A percentile compares a stretch with the other conserved stretches of the same genome.
phyloP scores from a whole-genome alignment of 2,329 filamentous ascomycete genomes.

The Ceratocystis harringtonii region DNA sequence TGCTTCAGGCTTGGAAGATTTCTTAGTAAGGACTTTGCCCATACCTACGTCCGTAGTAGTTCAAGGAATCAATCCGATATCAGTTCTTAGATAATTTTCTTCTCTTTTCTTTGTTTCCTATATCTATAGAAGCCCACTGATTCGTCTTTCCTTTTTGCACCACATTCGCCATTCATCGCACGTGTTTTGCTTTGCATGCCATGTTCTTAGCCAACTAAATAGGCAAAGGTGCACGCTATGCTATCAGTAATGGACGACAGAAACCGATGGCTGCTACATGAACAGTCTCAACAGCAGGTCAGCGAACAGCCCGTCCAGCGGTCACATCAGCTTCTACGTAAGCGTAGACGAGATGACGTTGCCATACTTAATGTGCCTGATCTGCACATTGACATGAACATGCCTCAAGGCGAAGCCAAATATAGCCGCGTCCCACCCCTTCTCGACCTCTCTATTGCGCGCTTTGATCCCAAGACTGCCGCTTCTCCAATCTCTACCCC shows the following conservation, averaged over 20 bases:
- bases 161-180: no score
- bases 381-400: not conserved
- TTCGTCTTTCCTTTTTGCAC: not conserved
- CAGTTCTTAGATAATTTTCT: no score
- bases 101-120: no score
- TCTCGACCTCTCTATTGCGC: not conserved
- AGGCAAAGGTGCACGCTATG: not conserved
- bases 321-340: not conserved
- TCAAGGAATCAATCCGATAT: no score
- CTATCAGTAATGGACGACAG: conserved; percentile 1
- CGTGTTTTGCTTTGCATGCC: not conserved
- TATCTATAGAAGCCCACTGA: no score
- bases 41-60: no score
- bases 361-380: conserved; percentile 4
- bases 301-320: not conserved
- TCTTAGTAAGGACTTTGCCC: no score
- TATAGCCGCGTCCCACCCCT: not conserved
- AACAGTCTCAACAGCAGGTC: not conserved
- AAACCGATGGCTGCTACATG: not conserved
- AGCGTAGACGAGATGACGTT: conserved; percentile 14
- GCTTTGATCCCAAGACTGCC: not conserved
- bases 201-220: not conserved
- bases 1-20: no score
- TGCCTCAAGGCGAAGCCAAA: not conserved
- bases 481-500: not conserved